Evolutionary conservation across 1,139 yeast species (phyloP), one percentile per base, ranked within the genome.

Genomic region (Chernovozyma sophiae-reginae): DNA sequence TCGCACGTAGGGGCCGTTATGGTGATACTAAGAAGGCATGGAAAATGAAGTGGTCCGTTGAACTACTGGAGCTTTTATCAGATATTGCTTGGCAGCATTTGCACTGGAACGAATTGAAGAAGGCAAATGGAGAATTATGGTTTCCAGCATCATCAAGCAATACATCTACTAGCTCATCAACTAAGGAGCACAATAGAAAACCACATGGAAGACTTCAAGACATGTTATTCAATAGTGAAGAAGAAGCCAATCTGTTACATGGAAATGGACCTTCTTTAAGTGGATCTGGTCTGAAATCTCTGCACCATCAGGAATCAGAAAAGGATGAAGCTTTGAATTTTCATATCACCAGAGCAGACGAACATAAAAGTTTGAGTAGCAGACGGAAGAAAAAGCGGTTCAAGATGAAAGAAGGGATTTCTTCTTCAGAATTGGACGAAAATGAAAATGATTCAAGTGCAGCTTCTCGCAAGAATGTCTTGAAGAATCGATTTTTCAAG

Each of bases 51-150:
- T 86, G 95, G 95, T 79, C 82, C 30, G 71, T 86, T 3, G 85
- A 80, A 38, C 57, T 81, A 32, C 66, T 76, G 37, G 96, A 86
- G 51, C 56, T 73, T 26, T 60, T 77, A 7, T 70, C 75, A 35
- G 95, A 86, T 53, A 45, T 70, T 18, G 61, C 73, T 0, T 86
- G 95, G 92, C 67, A 90, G 46, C 62, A 71, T 7, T 57, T 64
- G n/a, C 83, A 82, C 50, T 79, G 86, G 79, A 63, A 72, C 47
- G 81, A 81, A 46, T 58, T 86, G 35, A 59, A 60, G 29, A 68
- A 70, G 37, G 62, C 81, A 0, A 57, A 65, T 6, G 89, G 89
- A 0, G 66, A 72, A 23, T 52, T 70, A 6, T 79, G 90, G 84
- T 81, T 74, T 46, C 81, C 81, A 1, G 38, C 43, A 6, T 38